phyloP scores from a whole-genome alignment of 2,329 filamentous ascomycete genomes.

The Teratosphaeria nubilosa region DNA sequence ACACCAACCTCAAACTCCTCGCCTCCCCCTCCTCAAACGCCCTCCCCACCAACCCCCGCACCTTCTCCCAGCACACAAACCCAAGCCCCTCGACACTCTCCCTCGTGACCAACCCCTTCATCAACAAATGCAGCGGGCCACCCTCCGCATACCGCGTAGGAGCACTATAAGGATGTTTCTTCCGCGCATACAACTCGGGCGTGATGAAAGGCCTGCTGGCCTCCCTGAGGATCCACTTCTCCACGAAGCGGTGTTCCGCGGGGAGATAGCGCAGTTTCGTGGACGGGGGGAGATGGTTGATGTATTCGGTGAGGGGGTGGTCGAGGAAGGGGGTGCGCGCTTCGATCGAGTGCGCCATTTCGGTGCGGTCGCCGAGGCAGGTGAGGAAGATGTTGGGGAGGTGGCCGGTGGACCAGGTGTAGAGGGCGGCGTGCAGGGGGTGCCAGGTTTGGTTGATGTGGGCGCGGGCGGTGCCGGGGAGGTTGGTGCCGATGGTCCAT shows the following conservation, averaged over 20 bases:
- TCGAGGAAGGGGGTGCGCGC: constrained; percentile 34
- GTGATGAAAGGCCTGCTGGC: constrained; percentile 18
- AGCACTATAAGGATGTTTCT: constrained; percentile 17
- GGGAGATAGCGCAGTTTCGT: constrained; percentile 4
- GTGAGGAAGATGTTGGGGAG: constrained; percentile 32
- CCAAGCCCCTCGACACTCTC: constrained; percentile 19
- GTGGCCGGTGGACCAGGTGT: constrained; percentile 28
- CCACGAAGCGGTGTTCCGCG: constrained; percentile 12
- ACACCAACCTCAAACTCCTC: constrained; percentile 28
- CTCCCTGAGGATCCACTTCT: constrained; percentile 19
- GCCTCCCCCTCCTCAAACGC: constrained; percentile 28
- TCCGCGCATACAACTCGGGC: constrained; percentile 15
- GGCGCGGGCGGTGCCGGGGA: constrained; percentile 13
- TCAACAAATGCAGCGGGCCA: constrained; percentile 12
- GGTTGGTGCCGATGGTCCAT: constrained; percentile 25
- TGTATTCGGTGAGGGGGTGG: constrained; percentile 30
- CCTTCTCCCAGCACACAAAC: constrained; percentile 25
- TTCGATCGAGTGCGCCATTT: constrained; percentile 36
- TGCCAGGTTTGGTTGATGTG: constrained; percentile 26
- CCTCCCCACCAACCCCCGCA: constrained; percentile 26
- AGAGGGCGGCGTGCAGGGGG: constrained; percentile 30
- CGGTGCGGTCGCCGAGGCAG: constrained; percentile 35
- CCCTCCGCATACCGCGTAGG: constrained; percentile 11
- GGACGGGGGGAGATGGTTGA: constrained; percentile 27
- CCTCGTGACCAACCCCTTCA: constrained; percentile 11